Base-by-base conservation (phyloP, 768 basidiomycete species). In the Trametes meyenii region DNA sequence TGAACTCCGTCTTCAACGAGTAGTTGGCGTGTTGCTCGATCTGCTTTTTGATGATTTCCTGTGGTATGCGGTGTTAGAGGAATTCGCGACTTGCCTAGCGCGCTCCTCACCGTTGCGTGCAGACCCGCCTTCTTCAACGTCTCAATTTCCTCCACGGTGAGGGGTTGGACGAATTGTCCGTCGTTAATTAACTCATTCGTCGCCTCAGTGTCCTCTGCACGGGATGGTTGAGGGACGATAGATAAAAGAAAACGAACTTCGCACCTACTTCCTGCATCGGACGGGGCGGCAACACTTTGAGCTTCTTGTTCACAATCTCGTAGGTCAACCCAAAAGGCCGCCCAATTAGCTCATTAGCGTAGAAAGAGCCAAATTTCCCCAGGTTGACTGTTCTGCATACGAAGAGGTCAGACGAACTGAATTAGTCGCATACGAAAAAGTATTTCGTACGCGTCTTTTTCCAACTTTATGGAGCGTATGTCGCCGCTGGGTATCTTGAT, bases 101-200 rank as follows among this genome's bases (percentile, higher is more conserved):
- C 17, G 35, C 7, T 24, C 16, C 60, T 63, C 82, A 62, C 90
- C 62, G 85, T 86, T 62, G 88, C 90, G 77, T 89, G 89, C 0
- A 87, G 78, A 5, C 96, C 96, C 49, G 92, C 85, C 53, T 87
- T 83, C 70, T 96, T 93, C 60, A 98, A 75, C 7, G 82, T 79
- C 68, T 90, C 85, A 51, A 99, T 98, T 71, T 98, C 96, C 43
- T 85, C 85, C 26, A 85, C 73, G 2, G 91, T 91, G 60, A 98
- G 75, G 29, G 92, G 89, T 66, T 96, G 93, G 0, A 95, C 89
- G 55, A 86, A 84, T 69, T 87, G 83, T 2, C 87, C 90, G 63
- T 96, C 95, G 67, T 91, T 90, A 23, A 99, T 99, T 3, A 94
- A 82, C 70, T 99, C 95, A 69, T 99, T 99, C 3, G 95, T 99